Evolutionary conservation across 805 yeast genomes (phyloP), one percentile per base, ranked within the genome.

Genomic region (Yamadazyma takamatsuzukensis): DNA sequence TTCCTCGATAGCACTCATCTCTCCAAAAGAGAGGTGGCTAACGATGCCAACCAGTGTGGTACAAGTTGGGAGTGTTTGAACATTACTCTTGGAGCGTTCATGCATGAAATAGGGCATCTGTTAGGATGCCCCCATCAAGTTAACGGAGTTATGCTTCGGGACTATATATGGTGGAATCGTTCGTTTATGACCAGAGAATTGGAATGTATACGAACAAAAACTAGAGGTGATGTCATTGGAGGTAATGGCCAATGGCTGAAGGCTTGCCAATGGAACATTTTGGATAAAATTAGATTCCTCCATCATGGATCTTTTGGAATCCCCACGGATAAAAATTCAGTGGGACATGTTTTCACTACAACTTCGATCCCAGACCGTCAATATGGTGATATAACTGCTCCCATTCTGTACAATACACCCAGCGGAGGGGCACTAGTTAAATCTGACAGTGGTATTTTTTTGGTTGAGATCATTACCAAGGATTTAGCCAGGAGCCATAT

Each of bases 51-150:
- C 47, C 83, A 89, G 51, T 83, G 95, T 54, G 83, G 93, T 0
- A 72, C 94, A 1, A 73, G 81, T 35, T 93, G 96, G 96, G 97
- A 90, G 57, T 83, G 94, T 48, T 59, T 83, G 27, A 82, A 83
- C 39, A 73, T 90, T 22, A 85, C 96, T 1, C 53, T 85, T 47
- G 97, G 98, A 27, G 97, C 97, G 0, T 89, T 88, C 47, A 70
- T 89, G 82, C 97, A 90, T 56, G 97, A 90, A 53, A 81, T 90
- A 32, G 97, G 98, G 1, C 97, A 90, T 54, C 62, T 77, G 17
- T 64, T 90, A 25, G 96, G 96, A 0, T 83, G 90, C 43, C 97
- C 97, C 0, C 97, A 90, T 59, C 93, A 88, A 56, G 83, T 80
- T 10, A 65, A 71, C 44, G 97, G 97, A 13, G 83, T 90, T 17